Evolutionary conservation across 2,329 filamentous ascomycete species (phyloP).

Genomic region (Colletotrichum scovillei): DNA sequence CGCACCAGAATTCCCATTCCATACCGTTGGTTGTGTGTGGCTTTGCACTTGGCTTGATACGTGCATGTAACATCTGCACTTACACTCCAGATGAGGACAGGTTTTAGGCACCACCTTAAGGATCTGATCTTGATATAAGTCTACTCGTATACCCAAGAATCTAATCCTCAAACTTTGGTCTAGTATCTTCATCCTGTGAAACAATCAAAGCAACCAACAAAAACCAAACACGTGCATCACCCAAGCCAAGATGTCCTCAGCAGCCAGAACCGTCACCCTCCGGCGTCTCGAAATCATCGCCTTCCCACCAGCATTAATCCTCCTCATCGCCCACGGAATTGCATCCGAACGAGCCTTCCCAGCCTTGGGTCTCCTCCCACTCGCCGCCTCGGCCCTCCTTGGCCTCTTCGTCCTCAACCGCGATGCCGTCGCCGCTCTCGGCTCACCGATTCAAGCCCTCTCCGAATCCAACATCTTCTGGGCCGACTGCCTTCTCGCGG

Average conservation of each 20-base stretch:
- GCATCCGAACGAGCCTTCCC: conserved; percentile 28
- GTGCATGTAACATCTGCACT: background rate
- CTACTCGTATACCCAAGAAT: background rate
- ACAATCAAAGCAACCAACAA: background rate
- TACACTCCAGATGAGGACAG: background rate
- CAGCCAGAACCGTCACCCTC: conserved; percentile 5
- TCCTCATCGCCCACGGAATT: conserved; percentile 29
- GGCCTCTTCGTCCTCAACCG: conserved; percentile 32
- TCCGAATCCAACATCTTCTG: conserved; percentile 35
- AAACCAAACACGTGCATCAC: background rate
- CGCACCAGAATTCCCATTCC: too few relatives aligned
- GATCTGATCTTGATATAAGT: background rate
- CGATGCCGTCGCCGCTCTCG: conserved; percentile 35
- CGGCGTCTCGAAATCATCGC: conserved; percentile 40
- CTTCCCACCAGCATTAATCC: conserved; percentile 27
- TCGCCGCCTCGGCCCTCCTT: conserved; percentile 34
- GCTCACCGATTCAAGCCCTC: conserved; percentile 36
- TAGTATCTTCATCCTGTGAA: background rate
- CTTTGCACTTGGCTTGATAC: background rate
- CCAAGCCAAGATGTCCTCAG: background rate
- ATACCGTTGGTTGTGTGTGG: background rate
- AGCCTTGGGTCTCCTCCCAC: conserved; percentile 36
- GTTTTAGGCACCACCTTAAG: background rate
- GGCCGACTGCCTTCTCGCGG: conserved; percentile 27
- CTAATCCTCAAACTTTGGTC: background rate